A percentile compares a stretch with the other conserved stretches of the same genome.
Evolutionary conservation across 768 basidiomycete genomes (phyloP).

Genomic region (Coprinopsis cinerea): DNA sequence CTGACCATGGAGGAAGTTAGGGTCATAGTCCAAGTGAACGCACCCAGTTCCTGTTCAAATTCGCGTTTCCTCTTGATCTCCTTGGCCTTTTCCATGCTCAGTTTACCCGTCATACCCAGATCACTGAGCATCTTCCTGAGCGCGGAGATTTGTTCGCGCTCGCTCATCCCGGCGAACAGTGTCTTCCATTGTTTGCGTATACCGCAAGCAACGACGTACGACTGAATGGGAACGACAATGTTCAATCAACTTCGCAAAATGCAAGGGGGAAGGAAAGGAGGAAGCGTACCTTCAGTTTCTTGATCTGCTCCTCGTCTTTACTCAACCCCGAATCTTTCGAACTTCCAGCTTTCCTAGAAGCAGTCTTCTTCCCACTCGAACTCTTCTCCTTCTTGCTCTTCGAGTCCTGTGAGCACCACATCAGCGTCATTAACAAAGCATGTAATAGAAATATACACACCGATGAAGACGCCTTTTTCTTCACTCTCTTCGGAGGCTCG

Average conservation of each 20-base stretch:
- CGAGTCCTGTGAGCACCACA: neutral
- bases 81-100: constrained; percentile 78
- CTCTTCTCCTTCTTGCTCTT: constrained; percentile 17
- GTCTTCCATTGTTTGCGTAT: constrained; percentile 73
- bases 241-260: no score
- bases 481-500: constrained; percentile 43
- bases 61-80: constrained; percentile 69
- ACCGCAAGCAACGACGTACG: constrained; percentile 68
- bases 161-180: constrained; percentile 54
- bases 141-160: constrained; percentile 58
- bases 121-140: constrained; percentile 60
- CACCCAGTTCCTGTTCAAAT: constrained; percentile 72
- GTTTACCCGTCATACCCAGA: constrained; percentile 75
- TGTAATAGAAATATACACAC: neutral
- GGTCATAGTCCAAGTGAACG: constrained; percentile 17
- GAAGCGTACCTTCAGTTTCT: constrained; percentile 57
- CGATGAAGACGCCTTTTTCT: constrained; percentile 18
- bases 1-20: neutral
- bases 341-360: constrained; percentile 24
- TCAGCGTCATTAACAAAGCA: neutral
- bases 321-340: constrained; percentile 16
- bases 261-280: neutral
- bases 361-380: constrained; percentile 25
- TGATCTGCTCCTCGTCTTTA: constrained; percentile 72
- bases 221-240: no score